Evolutionary conservation across 768 basidiomycete species (phyloP), one percentile per base, ranked within the genome.

Genomic region (Boletus huronensis): DNA sequence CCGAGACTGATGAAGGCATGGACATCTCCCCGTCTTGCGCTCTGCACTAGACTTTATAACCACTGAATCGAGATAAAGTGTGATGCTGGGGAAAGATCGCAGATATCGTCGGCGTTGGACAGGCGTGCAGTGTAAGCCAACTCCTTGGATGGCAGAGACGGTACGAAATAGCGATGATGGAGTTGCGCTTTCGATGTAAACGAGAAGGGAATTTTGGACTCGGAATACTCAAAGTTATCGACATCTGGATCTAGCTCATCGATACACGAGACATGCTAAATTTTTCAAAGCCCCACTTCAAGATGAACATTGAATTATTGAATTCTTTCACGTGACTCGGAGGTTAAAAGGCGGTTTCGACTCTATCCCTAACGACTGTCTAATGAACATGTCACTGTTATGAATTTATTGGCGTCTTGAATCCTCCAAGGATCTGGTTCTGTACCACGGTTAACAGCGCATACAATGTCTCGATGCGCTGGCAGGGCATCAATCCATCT

Each of bases 401-500:
- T 1, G 32, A 21, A 7, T 16, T 42, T 14, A 40, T 42, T 13
- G 57, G 48, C 17, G n/a, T 48, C 51, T 51, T 67, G 21, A 64
- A 47, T 23, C 62, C 64, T n/a, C 77, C 72, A 51, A 84, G 61
- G 38, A 81, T 75, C 66, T 86, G 83, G 52, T 84, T 82, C 67
- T 85, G 84, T 10, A 84, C 69, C n/a, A 85, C 78, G 29, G 81
- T 66, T 19, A 85, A 64, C 25, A 85, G 68, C 7, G 77, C 78
- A 59, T 85, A 85, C n/a, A 85, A 58, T 46, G 77, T 80, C 65
- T 85, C 82, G 28, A 85, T 75, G n/a, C 82, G 77, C 85, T 85
- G 51, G 19, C 9, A 50, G 16, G 17, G 9, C 8, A 7, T 57
- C 28, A 57, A 26, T 23, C 21, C 19, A 19, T 31, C 21, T 19